These are phyloP conservation scores for Botrytis paeoniae DNA, from an alignment of 2,329 filamentous ascomycete species.

Conservation along the genomic window DNA sequence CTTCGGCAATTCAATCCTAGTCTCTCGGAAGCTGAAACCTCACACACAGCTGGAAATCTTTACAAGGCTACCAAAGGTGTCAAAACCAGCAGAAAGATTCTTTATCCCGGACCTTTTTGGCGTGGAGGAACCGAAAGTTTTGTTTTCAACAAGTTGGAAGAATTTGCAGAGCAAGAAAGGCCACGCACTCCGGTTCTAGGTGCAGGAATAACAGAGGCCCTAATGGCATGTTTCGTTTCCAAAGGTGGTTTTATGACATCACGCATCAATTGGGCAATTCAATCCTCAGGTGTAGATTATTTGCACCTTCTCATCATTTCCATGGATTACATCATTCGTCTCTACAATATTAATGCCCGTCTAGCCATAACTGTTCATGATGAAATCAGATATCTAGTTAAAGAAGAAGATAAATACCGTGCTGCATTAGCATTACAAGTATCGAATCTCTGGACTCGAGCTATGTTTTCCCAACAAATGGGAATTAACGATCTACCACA, in stretches of 20 bases:
- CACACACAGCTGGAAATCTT: constrained; percentile 70
- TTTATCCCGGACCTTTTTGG: constrained; percentile 83
- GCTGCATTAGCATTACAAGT: constrained; percentile 91
- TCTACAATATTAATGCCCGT: constrained; percentile 80
- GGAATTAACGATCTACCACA: constrained; percentile 95
- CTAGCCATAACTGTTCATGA: constrained; percentile 94
- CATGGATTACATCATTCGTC: constrained; percentile 90
- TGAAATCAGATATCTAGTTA: constrained; percentile 91
- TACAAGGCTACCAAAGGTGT: constrained; percentile 89
- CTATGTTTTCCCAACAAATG: constrained; percentile 96
- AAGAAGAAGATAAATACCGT: constrained; percentile 79
- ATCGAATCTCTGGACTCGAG: constrained; percentile 92
- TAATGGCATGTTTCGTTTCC: constrained; percentile 83
- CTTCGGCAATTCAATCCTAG: constrained; percentile 90
- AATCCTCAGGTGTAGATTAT: constrained; percentile 96
- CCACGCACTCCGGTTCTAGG: constrained; percentile 90
- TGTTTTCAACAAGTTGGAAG: constrained; percentile 96
- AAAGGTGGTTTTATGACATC: constrained; percentile 93
- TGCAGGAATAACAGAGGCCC: constrained; percentile 91
- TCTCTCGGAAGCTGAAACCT: constrained; percentile 75
- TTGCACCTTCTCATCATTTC: constrained; percentile 87
- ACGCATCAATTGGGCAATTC: constrained; percentile 98
- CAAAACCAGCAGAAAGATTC: constrained; percentile 70
- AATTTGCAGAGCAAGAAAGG: constrained; percentile 91
- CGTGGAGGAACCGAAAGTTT: constrained; percentile 94